A percentile compares a stretch with the other conserved stretches of the same genome.
phyloP scores from a whole-genome alignment of 2,329 filamentous ascomycete species.

The Aureobasidium lini region DNA sequence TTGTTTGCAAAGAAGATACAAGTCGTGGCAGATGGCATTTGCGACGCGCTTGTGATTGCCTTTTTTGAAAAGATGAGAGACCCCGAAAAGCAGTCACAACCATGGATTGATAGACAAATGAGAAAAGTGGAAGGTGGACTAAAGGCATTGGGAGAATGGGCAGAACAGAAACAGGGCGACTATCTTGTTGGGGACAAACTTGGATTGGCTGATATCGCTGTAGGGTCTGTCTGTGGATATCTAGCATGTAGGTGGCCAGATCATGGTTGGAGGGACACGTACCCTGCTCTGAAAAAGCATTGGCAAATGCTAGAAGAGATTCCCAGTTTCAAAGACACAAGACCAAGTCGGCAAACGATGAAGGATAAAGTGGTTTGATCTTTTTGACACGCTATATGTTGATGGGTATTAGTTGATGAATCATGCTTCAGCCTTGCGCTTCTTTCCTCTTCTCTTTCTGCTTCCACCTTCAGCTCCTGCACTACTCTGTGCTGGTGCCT shows the following conservation, averaged over 20 bases:
- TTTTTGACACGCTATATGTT: background rate
- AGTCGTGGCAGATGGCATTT: conserved; percentile 30
- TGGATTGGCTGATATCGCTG: conserved; percentile 31
- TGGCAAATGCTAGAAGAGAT: conserved; percentile 38
- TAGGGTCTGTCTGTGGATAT: conserved; percentile 28
- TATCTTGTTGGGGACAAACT: conserved; percentile 28
- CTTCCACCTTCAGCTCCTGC: conserved; percentile 28
- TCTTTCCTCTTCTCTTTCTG: conserved; percentile 31
- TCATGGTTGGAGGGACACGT: conserved; percentile 27
- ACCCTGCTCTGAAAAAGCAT: conserved; percentile 35
- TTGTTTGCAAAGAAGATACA: conserved; percentile 29
- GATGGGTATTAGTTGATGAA: background rate
- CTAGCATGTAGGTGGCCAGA: conserved; percentile 28
- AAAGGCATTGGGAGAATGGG: conserved; percentile 26
- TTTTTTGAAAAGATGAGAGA: conserved; percentile 31
- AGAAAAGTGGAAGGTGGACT: conserved; percentile 30
- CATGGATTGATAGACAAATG: conserved; percentile 30
- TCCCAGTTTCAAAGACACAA: conserved; percentile 32
- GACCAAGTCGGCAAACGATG: conserved; percentile 28
- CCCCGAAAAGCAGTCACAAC: conserved; percentile 22
- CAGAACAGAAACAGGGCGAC: conserved; percentile 20
- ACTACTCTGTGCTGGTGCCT: conserved; percentile 18
- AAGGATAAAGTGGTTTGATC: conserved; percentile 29
- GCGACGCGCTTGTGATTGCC: conserved; percentile 31
- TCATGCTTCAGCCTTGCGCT: conserved; percentile 26